Evolutionary conservation across 768 basidiomycete species (phyloP).

Genomic region (Lactarius vividus): DNA sequence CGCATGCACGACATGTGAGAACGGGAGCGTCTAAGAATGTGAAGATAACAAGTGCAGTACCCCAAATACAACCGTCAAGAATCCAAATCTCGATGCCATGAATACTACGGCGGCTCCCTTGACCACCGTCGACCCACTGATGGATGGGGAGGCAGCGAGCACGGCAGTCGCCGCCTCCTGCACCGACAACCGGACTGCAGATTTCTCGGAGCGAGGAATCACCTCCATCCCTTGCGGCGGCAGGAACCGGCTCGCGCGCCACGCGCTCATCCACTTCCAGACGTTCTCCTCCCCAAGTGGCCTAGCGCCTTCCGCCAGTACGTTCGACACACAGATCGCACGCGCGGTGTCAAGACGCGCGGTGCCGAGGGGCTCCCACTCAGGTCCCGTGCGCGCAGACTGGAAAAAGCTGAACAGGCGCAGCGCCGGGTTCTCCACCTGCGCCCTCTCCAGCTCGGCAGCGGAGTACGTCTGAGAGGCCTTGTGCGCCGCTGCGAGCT

Average conservation of each 20-base stretch:
- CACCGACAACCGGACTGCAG: background rate
- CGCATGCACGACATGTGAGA: background rate
- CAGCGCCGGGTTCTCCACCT: slow-evolving; percentile 25
- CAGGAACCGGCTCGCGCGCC: slow-evolving; percentile 25
- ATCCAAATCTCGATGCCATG: slow-evolving; percentile 14
- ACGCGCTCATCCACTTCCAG: slow-evolving; percentile 20
- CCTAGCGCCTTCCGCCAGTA: slow-evolving; percentile 17
- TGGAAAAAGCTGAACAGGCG: slow-evolving; percentile 25
- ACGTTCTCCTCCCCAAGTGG: slow-evolving; percentile 24
- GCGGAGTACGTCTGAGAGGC: slow-evolving; percentile 10
- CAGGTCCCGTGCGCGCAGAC: slow-evolving; percentile 19
- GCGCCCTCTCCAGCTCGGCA: slow-evolving; percentile 19
- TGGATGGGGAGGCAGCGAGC: background rate
- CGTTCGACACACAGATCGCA: slow-evolving; percentile 23
- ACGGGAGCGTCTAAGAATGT: slow-evolving; percentile 6
- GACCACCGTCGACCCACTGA: background rate
- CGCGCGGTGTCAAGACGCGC: slow-evolving; percentile 27
- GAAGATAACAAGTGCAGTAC: slow-evolving; percentile 4
- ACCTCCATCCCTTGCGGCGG: slow-evolving; percentile 4
- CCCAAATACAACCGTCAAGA: slow-evolving; percentile 10
- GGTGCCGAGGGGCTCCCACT: slow-evolving; percentile 31
- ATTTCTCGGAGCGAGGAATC: background rate
- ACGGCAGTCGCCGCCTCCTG: background rate
- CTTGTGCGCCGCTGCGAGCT: slow-evolving; percentile 24
- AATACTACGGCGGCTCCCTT: slow-evolving; percentile 4